Conservation (phyloP, 371 early-diverging fungal species). For the Lichtheimia ornata region DNA sequence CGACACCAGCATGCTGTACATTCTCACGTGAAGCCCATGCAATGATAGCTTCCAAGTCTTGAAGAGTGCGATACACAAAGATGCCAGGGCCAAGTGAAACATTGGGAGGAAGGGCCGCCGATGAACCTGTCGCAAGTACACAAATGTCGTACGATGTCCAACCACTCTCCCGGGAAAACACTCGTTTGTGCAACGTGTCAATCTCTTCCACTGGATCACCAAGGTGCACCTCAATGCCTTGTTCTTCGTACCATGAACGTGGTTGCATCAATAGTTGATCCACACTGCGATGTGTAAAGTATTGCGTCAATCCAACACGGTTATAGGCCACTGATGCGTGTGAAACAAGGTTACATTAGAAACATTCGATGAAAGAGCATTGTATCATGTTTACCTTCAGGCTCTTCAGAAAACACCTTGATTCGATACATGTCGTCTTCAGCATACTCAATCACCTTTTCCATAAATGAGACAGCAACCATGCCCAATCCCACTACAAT, state of each 20-base stretch:
- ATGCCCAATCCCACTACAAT: slow-evolving; percentile 68
- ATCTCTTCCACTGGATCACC: slow-evolving; percentile 49
- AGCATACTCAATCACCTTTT: slow-evolving; percentile 58
- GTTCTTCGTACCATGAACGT: slow-evolving; percentile 54
- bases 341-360: slow-evolving; percentile 6
- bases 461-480: slow-evolving; percentile 68
- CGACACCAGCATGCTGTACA: slow-evolving; percentile 47
- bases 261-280: slow-evolving; percentile 51
- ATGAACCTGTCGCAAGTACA: slow-evolving; percentile 66
- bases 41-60: slow-evolving; percentile 58
- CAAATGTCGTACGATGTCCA: slow-evolving; percentile 53
- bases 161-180: slow-evolving; percentile 31
- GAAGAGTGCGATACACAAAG: slow-evolving; percentile 67
- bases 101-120: slow-evolving; percentile 57
- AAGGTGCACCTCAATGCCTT: slow-evolving; percentile 38
- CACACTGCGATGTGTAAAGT: slow-evolving; percentile 56
- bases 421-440: slow-evolving; percentile 40
- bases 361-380: neutral
- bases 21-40: slow-evolving; percentile 32
- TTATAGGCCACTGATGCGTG: slow-evolving; percentile 56
- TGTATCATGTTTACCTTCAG: slow-evolving; percentile 30
- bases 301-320: slow-evolving; percentile 67
- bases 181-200: slow-evolving; percentile 30
- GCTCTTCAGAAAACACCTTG: slow-evolving; percentile 61
- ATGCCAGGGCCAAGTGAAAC: slow-evolving; percentile 46